phyloP scores from a whole-genome alignment of 306 rosid genomes.

The Sesbania bispinosa region DNA sequence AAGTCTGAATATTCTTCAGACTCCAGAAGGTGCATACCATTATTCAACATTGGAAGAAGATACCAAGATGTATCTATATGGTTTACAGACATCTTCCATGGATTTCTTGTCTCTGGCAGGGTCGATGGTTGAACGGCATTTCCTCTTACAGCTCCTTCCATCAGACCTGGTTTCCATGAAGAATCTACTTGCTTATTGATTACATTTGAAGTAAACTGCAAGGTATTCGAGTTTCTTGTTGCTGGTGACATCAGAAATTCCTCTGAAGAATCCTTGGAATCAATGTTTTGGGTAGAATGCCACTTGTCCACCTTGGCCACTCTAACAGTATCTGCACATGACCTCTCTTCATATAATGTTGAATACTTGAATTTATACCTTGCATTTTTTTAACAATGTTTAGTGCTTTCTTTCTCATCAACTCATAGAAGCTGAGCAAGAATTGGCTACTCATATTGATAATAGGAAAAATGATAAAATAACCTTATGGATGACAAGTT shows the following conservation, averaged over 20 bases:
- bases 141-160: conserved; percentile 7
- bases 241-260: conserved; percentile 10
- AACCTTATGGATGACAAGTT: neutral
- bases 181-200: conserved; percentile 13
- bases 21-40: neutral
- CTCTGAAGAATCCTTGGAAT: neutral
- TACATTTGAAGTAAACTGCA: conserved; percentile 22
- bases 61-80: neutral
- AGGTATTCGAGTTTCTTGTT: neutral
- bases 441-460: neutral
- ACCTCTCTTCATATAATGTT: neutral
- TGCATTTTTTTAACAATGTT: neutral
- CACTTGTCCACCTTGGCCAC: neutral
- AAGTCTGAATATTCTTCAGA: conserved; percentile 14
- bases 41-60: neutral
- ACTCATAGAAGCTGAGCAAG: conserved; percentile 10
- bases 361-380: neutral
- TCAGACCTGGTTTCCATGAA: neutral
- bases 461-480: neutral
- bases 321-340: neutral
- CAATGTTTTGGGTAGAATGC: conserved; percentile 1
- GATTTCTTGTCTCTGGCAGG: neutral
- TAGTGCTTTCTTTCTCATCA: neutral
- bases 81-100: neutral
- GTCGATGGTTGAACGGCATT: conserved; percentile 17